phyloP scores from a whole-genome alignment of 2,329 filamentous ascomycete species.

The Coniochaeta pulveracea region DNA sequence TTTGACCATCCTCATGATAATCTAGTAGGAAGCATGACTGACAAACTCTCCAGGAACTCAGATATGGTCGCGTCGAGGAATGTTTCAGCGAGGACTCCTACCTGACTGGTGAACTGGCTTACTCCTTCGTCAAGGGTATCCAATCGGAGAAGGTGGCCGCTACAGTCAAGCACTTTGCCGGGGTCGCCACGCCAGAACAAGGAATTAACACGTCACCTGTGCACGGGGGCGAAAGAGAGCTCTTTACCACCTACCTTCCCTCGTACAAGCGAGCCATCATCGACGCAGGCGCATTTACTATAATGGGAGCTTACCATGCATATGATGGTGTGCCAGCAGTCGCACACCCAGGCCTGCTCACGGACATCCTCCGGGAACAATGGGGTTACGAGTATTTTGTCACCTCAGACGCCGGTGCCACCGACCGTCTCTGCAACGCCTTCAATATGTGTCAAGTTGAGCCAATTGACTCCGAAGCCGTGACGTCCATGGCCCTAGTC shows the following conservation, averaged over 20 bases:
- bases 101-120: conserved; percentile 56
- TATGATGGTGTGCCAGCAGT: conserved; percentile 63
- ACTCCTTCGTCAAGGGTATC: conserved; percentile 44
- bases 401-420: conserved; percentile 54
- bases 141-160: conserved; percentile 56
- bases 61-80: conserved; percentile 65
- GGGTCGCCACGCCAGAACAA: conserved; percentile 57
- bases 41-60: conserved; percentile 41
- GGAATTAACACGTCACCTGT: conserved; percentile 56
- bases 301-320: conserved; percentile 67
- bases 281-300: conserved; percentile 52
- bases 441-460: conserved; percentile 52
- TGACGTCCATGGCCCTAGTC: conserved; percentile 42
- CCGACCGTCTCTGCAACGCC: conserved; percentile 51
- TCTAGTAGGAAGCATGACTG: background rate
- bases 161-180: conserved; percentile 68
- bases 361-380: conserved; percentile 56
- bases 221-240: conserved; percentile 39
- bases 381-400: conserved; percentile 66
- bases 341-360: conserved; percentile 53
- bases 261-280: conserved; percentile 60
- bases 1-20: background rate
- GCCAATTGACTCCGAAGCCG: conserved; percentile 52
- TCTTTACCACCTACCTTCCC: conserved; percentile 44
- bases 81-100: conserved; percentile 60